A percentile compares a stretch with the other conserved stretches of the same genome.
phyloP scores from a whole-genome alignment of 2,329 filamentous ascomycete species.

The Rutstroemia sp. region DNA sequence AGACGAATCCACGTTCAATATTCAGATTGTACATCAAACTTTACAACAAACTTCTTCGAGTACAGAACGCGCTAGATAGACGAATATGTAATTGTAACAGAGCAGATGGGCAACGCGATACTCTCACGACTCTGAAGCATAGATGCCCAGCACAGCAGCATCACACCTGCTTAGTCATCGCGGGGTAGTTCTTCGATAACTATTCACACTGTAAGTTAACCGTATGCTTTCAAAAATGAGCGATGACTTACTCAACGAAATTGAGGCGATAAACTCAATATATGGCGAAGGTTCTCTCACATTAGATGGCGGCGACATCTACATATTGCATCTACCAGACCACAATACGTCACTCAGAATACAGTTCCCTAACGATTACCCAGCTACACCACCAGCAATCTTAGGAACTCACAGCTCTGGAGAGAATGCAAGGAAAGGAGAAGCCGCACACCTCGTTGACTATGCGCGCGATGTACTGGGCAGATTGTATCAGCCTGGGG shows the following conservation, averaged over 20 bases:
- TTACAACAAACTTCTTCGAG: no score
- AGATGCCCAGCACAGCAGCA: neutral
- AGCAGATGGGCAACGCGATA: no score
- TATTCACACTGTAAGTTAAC: neutral
- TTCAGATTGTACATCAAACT: no score
- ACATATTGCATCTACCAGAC: constrained; percentile 59
- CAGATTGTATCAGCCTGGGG: constrained; percentile 62
- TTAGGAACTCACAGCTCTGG: constrained; percentile 75
- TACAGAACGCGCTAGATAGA: no score
- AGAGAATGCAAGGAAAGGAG: constrained; percentile 57
- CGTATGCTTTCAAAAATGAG: constrained; percentile 18
- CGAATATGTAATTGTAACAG: no score
- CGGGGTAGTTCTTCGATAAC: neutral
- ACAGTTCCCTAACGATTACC: constrained; percentile 68
- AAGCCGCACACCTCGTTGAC: constrained; percentile 63
- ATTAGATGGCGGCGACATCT: constrained; percentile 33
- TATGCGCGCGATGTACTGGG: constrained; percentile 60
- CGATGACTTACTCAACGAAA: constrained; percentile 56
- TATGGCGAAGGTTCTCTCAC: constrained; percentile 62
- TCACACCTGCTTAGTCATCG: neutral
- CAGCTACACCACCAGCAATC: constrained; percentile 63
- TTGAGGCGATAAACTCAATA: constrained; percentile 78
- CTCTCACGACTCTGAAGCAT: no score
- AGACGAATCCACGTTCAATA: no score
- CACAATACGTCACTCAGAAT: constrained; percentile 50